Evolutionary conservation across 1,284 basidiomycete species (phyloP).

Genomic region (Tetrapyrgos nigripes): DNA sequence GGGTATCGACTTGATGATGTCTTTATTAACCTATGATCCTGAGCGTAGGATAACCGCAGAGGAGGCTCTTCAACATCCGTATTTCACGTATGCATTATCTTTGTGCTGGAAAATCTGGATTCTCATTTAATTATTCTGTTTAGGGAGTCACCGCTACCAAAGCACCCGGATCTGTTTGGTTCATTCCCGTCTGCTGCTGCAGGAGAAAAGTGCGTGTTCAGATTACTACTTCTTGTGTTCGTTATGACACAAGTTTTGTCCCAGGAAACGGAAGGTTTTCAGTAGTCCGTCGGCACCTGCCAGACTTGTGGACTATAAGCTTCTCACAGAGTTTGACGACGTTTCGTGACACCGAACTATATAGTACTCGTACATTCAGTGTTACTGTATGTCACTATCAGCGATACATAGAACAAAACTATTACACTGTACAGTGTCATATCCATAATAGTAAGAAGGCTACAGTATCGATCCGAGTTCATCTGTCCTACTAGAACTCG

Average conservation of each 20-base stretch:
- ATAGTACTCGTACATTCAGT: too few relatives aligned
- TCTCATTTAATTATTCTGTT: conserved; percentile 4
- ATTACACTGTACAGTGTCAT: background rate
- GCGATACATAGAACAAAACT: background rate
- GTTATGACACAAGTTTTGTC: conserved; percentile 3
- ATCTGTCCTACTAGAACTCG: conserved; percentile 22
- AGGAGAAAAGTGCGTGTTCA: conserved; percentile 83
- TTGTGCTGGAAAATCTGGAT: conserved; percentile 8
- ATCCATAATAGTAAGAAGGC: background rate
- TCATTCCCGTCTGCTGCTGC: conserved; percentile 98
- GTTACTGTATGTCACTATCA: too few relatives aligned
- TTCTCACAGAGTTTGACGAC: conserved; percentile 52
- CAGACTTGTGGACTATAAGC: conserved; percentile 68
- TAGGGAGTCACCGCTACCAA: conserved; percentile 93
- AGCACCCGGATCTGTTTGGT: conserved; percentile 96
- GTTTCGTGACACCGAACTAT: too few relatives aligned
- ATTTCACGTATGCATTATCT: conserved; percentile 72
- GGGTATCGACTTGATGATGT: conserved; percentile 86
- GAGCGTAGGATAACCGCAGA: conserved; percentile 84
- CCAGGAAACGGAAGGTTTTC: conserved; percentile 76
- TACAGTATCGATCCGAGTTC: too few relatives aligned
- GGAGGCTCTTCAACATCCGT: conserved; percentile 89
- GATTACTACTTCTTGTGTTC: background rate
- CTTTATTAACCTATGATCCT: conserved; percentile 90
- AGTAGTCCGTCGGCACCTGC: conserved; percentile 80